These are phyloP conservation scores for Eucalyptus grandis DNA, from an alignment of 345 rosid species.

Conservation along the genomic window DNA sequence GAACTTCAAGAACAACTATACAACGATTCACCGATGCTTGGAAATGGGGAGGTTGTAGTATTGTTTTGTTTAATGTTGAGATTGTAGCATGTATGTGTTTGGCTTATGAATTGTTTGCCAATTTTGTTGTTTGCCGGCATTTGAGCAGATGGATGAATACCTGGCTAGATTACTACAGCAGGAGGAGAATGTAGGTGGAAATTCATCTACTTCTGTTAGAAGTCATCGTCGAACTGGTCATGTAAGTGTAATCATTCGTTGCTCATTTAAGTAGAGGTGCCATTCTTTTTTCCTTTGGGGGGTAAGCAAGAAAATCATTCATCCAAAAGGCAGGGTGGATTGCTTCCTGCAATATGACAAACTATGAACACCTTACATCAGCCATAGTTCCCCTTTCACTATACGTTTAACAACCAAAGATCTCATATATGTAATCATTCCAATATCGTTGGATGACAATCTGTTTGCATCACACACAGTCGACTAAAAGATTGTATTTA, in stretches of 20 bases:
- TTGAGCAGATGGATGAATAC: conserved; percentile 49
- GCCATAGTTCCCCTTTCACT: not conserved
- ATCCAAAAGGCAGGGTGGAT: not conserved
- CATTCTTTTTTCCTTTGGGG: not conserved
- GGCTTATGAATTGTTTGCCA: not conserved
- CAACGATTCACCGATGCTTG: conserved; percentile 30
- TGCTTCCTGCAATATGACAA: not conserved
- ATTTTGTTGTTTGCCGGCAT: not conserved
- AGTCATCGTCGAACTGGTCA: conserved; percentile 3
- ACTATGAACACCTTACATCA: not conserved
- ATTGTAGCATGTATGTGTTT: not conserved
- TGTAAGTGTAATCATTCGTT: conserved; percentile 17
- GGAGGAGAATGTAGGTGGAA: conserved; percentile 29
- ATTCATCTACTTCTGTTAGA: conserved; percentile 15
- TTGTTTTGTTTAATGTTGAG: not conserved
- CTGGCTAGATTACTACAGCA: conserved; percentile 53
- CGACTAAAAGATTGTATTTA: not conserved
- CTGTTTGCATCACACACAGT: not conserved
- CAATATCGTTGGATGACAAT: not conserved
- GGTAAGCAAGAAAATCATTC: not conserved
- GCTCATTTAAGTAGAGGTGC: not conserved
- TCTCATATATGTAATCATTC: not conserved
- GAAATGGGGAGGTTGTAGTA: conserved; percentile 32
- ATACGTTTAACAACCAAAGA: not conserved
- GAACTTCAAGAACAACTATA: conserved; percentile 88